These are phyloP conservation scores for Paspalum notatum DNA, from an alignment of 176 grass and related monocot genomes.

Conservation along the genomic window DNA sequence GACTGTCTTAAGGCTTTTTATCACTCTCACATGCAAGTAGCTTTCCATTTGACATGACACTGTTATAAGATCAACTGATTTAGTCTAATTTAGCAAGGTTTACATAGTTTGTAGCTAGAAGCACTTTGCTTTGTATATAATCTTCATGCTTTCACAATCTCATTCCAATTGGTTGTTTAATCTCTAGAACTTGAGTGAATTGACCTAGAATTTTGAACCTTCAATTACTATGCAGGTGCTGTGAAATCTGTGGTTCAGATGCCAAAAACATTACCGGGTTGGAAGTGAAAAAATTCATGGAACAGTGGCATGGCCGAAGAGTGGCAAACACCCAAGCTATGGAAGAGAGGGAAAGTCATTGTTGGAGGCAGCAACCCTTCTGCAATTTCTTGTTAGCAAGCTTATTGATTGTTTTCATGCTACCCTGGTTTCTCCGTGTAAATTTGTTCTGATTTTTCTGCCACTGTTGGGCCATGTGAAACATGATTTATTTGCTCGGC, in stretches of 20 bases:
- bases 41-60: not conserved
- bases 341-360: slow-evolving; percentile 39
- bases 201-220: slow-evolving; percentile 27
- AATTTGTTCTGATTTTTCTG: slow-evolving; percentile 63
- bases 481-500: not conserved
- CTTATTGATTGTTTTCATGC: slow-evolving; percentile 66
- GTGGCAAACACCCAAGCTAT: not conserved
- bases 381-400: slow-evolving; percentile 70
- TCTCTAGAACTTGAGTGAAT: not conserved
- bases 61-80: not conserved
- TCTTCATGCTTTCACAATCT: not conserved
- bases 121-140: not conserved
- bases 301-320: slow-evolving; percentile 66
- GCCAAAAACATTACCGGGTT: slow-evolving; percentile 71
- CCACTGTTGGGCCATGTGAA: slow-evolving; percentile 8
- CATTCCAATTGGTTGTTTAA: not conserved
- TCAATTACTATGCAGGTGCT: slow-evolving; percentile 41
- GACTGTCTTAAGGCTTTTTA: slow-evolving; percentile 23
- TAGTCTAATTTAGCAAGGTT: not conserved
- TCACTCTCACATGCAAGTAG: slow-evolving; percentile 18
- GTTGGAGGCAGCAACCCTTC: slow-evolving; percentile 55
- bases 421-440: slow-evolving; percentile 78
- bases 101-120: not conserved
- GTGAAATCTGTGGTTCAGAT: slow-evolving; percentile 74
- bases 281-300: slow-evolving; percentile 59